Evolutionary conservation across 495 filamentous ascomycete species (phyloP), one percentile per base, ranked within the genome.

Genomic region (Hypoxylon rickii): DNA sequence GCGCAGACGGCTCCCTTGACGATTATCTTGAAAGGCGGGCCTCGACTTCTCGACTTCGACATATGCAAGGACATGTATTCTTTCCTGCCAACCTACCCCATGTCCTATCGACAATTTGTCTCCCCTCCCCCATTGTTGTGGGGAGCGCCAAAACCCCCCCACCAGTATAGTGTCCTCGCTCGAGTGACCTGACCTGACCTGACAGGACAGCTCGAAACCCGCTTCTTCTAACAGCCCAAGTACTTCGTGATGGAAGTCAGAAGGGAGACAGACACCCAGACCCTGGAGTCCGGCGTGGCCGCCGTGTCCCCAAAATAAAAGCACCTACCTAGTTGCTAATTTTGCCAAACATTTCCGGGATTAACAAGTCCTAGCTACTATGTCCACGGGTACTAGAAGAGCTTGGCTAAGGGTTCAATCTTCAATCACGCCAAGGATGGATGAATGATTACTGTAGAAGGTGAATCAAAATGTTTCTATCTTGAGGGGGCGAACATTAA

Each of bases 21-120:
- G 42, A 56, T 44, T 53, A 54, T 57, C 50, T 47, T 17, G 13
- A 38, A 19, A 49, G 49, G 55, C 44, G 46, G 36, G 61, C 36
- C 61, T 59, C 50, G 61, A 64, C 55, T 64, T n/a, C n/a, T n/a
- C n/a, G n/a, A n/a, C n/a, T n/a, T n/a, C 51, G 41, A 36, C 12
- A 36, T 36, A 31, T 31, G 26, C 11, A 31, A 5, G 26, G 5
- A 31, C 26, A 31, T 31, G 11, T 11, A 31, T 31, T 5, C 26
- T 31, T 31, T 5, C 26, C 26, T 31, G 3, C 32, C 32, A 3
- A 10, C 24, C 24, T 29, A 29, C 24, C 24, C 24, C 24, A 29
- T 29, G 24, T 29, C 24, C 24, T 29, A 29, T 29, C 24, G 24
- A 29, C 24, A 29, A 29, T 4, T 29, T n/a, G n/a, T n/a, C n/a